Base-by-base conservation (phyloP, 2,329 filamentous ascomycete species). In the Dryadomyces quercivorus region DNA sequence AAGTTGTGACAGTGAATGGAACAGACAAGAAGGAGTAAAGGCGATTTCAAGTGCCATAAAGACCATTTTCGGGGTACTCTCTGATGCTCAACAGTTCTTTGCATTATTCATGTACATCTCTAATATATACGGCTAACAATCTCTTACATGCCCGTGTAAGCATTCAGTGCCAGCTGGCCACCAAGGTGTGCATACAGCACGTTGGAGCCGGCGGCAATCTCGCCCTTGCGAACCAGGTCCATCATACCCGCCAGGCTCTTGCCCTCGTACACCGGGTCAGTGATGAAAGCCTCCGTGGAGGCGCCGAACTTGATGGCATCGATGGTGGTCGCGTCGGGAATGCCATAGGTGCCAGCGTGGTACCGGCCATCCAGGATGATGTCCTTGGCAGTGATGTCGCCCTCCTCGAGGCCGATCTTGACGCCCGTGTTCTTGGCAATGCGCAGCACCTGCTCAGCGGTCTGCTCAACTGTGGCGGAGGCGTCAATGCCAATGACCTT, bases 211-310 rank as follows among this genome's bases (percentile, higher is more conserved):
- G 68, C 66, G 0, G 64, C 44, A 56, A 88, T 81, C 64, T 83
- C 78, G 0, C 77, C 82, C 51, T 75, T 78, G 59, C 70, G 75
- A 18, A 86, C 78, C 70, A 87, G 69, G 63, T 83, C 82, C 60
- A 87, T 78, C 82, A 88, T 76, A 0, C 84, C 85, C 4, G 83
- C 83, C 65, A 88, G 69, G 60, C 80, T 85, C 76, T 88, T 88
- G 1, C 85, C 85, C 68, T 87, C 84, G 62, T 88, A 88, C 1
- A 88, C 85, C 0, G 84, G 85, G 63, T 88, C 85, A 0, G 84
- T 88, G 58, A 88, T 85, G 61, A 88, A 82, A 0, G 78, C 85
- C 69, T 88, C 85, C 1, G 80, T 86, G 56, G 71, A 66, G 0
- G 85, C 85, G 5, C 80, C 82, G 63, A 85, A 82, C 65, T 76